Evolutionary conservation across 768 basidiomycete species (phyloP), one percentile per base, ranked within the genome.

Genomic region (Sarcodon aspratus): DNA sequence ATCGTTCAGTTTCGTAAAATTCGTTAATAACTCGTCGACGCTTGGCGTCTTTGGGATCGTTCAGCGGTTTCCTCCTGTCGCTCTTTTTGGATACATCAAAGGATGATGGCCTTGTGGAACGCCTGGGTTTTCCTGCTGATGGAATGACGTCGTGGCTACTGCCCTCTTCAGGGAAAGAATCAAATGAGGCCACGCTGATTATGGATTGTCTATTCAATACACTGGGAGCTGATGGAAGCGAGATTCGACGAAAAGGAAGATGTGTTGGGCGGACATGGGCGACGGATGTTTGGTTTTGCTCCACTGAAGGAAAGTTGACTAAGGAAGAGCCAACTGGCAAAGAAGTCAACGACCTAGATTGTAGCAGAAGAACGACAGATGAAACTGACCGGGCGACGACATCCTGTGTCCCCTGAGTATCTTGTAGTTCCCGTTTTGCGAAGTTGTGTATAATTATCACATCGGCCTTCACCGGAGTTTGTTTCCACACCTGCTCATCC

Each of bases 1-100:
- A 75, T 56, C 72, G 78, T 66, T 93, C 90, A 0, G 89, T 91
- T 49, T 84, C 79, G 55, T 78, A 80, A 54, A 93, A 83, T 60
- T 93, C 90, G 40, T 77, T 71, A n/a, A 90, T 71, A 35, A 92
- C 72, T 62, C 79, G 86, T 42, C 73, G 65, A 45, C 82, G 69
- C 60, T 82, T 91, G 36, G 65, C 64, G 42, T 74, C 69, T 44
- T 65, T 66, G 44, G 72, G 69, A 45, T 77, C 72, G 56, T 79
- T 70, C 1, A 66, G 55, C 10, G 71, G 71, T 50, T 65, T 69
- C 45, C 68, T 63, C 40, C 69, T 58, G 34, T 59, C 58, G n/a
- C 61, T 59, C 37, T 68, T 67, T 46, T 69, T 60, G 0, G 66
- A 61, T n/a, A 65, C 62, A 40, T 76, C 72, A 5, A 63, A 49